Percentiles rank a stretch among this genome's conserved stretches.
Evolutionary conservation across 2,329 filamentous ascomycete genomes (phyloP).

Genomic region (Diplodia sapinea): DNA sequence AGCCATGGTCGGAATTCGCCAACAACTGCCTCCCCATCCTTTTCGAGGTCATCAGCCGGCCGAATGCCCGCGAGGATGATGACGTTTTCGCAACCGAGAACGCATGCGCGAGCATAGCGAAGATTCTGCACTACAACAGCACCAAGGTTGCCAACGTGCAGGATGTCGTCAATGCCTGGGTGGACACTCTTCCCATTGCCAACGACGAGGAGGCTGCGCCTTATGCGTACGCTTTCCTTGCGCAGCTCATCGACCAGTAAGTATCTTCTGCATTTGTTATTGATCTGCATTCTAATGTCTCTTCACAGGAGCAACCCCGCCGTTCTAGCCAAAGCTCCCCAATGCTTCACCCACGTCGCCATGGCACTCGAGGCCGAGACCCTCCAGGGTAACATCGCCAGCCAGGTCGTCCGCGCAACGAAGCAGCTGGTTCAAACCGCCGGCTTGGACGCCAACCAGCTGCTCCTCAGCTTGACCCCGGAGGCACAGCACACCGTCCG

Average conservation of each 20-base stretch:
- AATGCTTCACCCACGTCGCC: constrained; percentile 83
- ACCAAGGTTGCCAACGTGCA: constrained; percentile 77
- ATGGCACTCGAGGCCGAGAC: constrained; percentile 91
- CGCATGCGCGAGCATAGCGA: constrained; percentile 93
- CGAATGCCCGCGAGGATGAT: constrained; percentile 85
- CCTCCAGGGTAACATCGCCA: constrained; percentile 81
- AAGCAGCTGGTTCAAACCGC: constrained; percentile 78
- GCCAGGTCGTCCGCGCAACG: constrained; percentile 75
- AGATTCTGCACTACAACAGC: constrained; percentile 91
- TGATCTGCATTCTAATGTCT: constrained; percentile 35
- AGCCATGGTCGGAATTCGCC: constrained; percentile 85
- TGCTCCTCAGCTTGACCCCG: constrained; percentile 75
- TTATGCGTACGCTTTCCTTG: constrained; percentile 91
- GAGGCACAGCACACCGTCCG: constrained; percentile 82
- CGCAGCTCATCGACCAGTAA: constrained; percentile 92
- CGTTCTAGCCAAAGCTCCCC: constrained; percentile 74
- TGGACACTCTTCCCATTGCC: constrained; percentile 86
- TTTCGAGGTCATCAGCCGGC: constrained; percentile 81
- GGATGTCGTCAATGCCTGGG: constrained; percentile 80
- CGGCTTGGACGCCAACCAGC: constrained; percentile 74
- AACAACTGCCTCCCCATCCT: constrained; percentile 78
- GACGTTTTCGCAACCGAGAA: constrained; percentile 98
- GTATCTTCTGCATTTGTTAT: constrained; percentile 49
- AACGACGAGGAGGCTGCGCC: constrained; percentile 98
- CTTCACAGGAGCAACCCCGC: constrained; percentile 78